Conservation (phyloP, 1,284 basidiomycete genomes). For the Wolfiporia cocos region DNA sequence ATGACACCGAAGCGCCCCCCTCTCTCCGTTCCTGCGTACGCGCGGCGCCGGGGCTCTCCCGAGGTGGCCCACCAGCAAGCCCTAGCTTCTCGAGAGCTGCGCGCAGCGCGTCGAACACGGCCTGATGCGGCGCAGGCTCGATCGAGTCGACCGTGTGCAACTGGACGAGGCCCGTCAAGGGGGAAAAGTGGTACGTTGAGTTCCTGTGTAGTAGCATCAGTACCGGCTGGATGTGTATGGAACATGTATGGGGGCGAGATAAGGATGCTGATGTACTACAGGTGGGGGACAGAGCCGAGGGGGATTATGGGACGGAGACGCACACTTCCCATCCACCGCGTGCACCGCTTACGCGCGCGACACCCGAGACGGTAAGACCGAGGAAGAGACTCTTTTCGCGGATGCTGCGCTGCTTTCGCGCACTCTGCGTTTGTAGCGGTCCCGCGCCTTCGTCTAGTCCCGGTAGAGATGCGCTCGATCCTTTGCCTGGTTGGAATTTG, state of each 20-base stretch:
- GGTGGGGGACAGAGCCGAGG: background rate
- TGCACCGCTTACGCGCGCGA: slow-evolving; percentile 52
- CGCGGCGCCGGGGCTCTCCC: slow-evolving; percentile 11
- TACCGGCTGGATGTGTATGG: no score
- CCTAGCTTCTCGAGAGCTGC: slow-evolving; percentile 34
- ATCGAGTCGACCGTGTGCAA: slow-evolving; percentile 65
- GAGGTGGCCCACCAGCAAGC: slow-evolving; percentile 14
- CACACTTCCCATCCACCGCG: slow-evolving; percentile 65
- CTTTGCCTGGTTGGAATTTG: no score
- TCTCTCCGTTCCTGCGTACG: background rate
- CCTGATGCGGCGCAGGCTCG: slow-evolving; percentile 64
- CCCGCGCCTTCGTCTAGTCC: slow-evolving; percentile 10
- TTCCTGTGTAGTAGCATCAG: slow-evolving; percentile 37
- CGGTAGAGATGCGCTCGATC: background rate
- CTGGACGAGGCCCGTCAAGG: slow-evolving; percentile 53
- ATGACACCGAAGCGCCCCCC: no score
- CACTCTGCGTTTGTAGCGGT: slow-evolving; percentile 12
- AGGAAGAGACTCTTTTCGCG: slow-evolving; percentile 51
- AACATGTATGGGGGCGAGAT: background rate
- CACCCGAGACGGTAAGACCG: slow-evolving; percentile 48
- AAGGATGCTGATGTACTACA: background rate
- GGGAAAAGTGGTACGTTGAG: slow-evolving; percentile 72
- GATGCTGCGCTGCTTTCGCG: slow-evolving; percentile 11
- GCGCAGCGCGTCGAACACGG: slow-evolving; percentile 59
- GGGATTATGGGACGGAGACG: no score